A percentile compares a stretch with the other conserved stretches of the same genome.
phyloP scores from a whole-genome alignment of 2,329 filamentous ascomycete species.

The Trichoderma aggressivum region DNA sequence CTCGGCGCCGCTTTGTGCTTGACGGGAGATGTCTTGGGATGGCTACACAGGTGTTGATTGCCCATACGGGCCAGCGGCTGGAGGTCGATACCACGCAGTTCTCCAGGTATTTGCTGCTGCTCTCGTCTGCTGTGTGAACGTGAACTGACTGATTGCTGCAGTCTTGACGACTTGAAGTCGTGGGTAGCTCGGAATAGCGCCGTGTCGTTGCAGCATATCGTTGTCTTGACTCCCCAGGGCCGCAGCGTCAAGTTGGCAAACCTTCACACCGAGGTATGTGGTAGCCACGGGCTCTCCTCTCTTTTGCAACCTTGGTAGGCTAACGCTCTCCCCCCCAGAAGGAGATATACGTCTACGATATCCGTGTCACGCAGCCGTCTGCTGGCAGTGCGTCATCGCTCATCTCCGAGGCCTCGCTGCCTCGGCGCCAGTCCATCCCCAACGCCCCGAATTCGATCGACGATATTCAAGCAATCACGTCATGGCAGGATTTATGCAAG shows the following conservation, averaged over 20 bases:
- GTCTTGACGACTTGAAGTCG: conserved; percentile 78
- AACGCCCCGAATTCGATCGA: conserved; percentile 78
- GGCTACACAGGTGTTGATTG: conserved; percentile 87
- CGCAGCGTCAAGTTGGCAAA: conserved; percentile 80
- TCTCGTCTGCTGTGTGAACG: conserved; percentile 2
- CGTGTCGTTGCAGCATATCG: conserved; percentile 75
- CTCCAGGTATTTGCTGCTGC: conserved; percentile 55
- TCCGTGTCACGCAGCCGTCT: conserved; percentile 63
- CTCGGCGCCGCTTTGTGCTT: conserved; percentile 29
- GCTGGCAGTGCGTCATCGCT: conserved; percentile 42
- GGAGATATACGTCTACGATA: conserved; percentile 91
- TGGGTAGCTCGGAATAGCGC: conserved; percentile 74
- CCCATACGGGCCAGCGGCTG: conserved; percentile 87
- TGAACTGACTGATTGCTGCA: conserved; percentile 33
- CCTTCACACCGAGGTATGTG: conserved; percentile 69
- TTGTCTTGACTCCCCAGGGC: conserved; percentile 80
- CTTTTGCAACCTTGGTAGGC: neutral
- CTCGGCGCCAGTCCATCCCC: conserved; percentile 55
- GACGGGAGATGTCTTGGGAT: conserved; percentile 60
- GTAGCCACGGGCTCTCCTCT: neutral
- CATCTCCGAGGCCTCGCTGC: conserved; percentile 48
- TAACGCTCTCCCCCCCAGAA: conserved; percentile 49
- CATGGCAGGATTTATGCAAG: conserved; percentile 87
- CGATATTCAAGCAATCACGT: conserved; percentile 73
- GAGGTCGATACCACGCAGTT: conserved; percentile 73